phyloP scores from a whole-genome alignment of 345 rosid species.

The Camelina neglecta region DNA sequence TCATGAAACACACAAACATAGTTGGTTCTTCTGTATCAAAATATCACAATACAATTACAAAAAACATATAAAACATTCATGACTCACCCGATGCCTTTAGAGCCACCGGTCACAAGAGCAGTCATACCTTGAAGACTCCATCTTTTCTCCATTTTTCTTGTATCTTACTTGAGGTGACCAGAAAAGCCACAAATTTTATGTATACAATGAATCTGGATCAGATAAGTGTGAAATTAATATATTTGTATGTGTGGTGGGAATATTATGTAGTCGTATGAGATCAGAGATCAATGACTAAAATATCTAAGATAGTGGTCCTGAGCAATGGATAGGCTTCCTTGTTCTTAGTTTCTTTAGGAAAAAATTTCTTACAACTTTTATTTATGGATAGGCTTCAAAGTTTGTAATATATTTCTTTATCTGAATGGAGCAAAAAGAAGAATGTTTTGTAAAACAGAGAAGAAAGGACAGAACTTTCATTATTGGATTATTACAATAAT shows the following conservation, averaged over 20 bases:
- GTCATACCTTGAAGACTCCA: no score
- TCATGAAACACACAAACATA: no score
- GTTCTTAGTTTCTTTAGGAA: no score
- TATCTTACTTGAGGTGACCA: not conserved
- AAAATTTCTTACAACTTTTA: no score
- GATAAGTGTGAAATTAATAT: not conserved
- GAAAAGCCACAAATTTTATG: not conserved
- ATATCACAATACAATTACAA: no score
- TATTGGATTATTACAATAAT: no score
- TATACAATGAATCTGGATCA: not conserved
- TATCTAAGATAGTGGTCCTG: not conserved
- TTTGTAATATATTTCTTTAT: no score
- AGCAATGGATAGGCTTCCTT: not conserved
- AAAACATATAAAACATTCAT: no score
- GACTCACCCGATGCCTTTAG: conserved; percentile 30
- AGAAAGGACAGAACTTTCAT: no score
- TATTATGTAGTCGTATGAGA: not conserved
- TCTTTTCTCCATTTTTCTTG: conserved; percentile 7
- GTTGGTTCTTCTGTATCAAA: no score
- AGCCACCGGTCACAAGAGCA: not conserved
- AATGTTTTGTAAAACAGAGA: no score
- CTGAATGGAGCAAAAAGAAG: no score
- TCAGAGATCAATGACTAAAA: not conserved
- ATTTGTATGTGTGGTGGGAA: conserved; percentile 24
- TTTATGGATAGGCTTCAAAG: not conserved